A percentile compares a stretch with the other conserved stretches of the same genome.
phyloP scores from a whole-genome alignment of 768 basidiomycete genomes.

The Leccinum incarnatum region DNA sequence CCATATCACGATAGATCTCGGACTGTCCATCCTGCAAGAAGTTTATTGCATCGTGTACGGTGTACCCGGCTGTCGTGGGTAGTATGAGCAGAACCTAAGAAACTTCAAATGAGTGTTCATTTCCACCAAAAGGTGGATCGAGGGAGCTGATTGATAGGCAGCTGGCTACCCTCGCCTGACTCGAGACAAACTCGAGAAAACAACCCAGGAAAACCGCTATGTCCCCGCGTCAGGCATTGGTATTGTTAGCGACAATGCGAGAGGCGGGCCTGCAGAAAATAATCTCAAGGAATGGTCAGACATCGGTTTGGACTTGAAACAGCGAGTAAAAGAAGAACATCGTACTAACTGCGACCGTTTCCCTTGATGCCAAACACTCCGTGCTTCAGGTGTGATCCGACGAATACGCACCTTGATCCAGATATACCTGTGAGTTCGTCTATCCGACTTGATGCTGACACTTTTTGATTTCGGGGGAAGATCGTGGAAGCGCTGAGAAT shows the following conservation, averaged over 20 bases:
- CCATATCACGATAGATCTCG: no score
- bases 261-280: constrained; percentile 35
- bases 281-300: constrained; percentile 37
- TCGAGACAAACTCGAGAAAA: constrained; percentile 36
- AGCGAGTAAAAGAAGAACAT: constrained; percentile 16
- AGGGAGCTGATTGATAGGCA: not conserved
- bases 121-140: not conserved
- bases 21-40: not conserved
- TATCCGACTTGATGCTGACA: not conserved
- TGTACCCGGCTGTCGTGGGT: constrained; percentile 24
- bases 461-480: constrained; percentile 8
- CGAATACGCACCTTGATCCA: constrained; percentile 33
- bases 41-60: not conserved
- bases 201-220: constrained; percentile 38
- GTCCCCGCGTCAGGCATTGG: constrained; percentile 44
- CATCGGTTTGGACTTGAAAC: constrained; percentile 33
- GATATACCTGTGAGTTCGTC: constrained; percentile 28
- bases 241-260: constrained; percentile 39
- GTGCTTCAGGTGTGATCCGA: constrained; percentile 24
- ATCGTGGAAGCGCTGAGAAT: constrained; percentile 41
- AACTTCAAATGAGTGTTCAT: not conserved
- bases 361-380: not conserved
- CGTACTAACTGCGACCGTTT: not conserved
- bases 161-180: constrained; percentile 38
- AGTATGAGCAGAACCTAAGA: not conserved